phyloP scores from a whole-genome alignment of 176 grass and related monocot species.

The Leersia perrieri region DNA sequence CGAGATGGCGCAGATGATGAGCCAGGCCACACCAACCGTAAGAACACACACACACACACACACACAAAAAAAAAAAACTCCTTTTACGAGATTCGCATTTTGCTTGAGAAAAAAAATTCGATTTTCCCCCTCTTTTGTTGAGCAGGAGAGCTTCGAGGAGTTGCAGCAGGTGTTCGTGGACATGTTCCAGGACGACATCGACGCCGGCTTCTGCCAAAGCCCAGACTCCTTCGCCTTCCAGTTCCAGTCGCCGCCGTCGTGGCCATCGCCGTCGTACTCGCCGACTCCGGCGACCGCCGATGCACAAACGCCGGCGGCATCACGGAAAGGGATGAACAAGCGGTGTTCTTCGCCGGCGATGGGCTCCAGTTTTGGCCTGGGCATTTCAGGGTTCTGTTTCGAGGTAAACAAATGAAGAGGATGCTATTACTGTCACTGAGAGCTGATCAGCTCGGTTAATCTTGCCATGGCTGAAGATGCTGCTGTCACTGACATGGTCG shows the following conservation, averaged over 20 bases:
- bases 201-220: not conserved
- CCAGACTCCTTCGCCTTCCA: not conserved
- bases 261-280: not conserved
- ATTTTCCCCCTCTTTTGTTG: no score
- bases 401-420: slow-evolving; percentile 30
- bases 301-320: not conserved
- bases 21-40: slow-evolving; percentile 56
- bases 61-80: no score
- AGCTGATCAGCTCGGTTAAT: not conserved
- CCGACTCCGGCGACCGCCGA: not conserved
- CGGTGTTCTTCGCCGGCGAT: not conserved
- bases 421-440: no score
- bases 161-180: slow-evolving; percentile 77
- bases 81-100: not conserved
- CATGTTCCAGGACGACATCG: slow-evolving; percentile 66
- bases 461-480: no score
- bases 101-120: not conserved
- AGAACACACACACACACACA: no score
- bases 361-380: not conserved
- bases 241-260: not conserved
- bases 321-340: not conserved
- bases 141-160: slow-evolving; percentile 67
- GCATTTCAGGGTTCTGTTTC: slow-evolving; percentile 24
- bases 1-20: slow-evolving; percentile 89
- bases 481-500: no score